Evolutionary conservation across 176 grass and related monocot species (phyloP).

Genomic region (Themeda triandra): DNA sequence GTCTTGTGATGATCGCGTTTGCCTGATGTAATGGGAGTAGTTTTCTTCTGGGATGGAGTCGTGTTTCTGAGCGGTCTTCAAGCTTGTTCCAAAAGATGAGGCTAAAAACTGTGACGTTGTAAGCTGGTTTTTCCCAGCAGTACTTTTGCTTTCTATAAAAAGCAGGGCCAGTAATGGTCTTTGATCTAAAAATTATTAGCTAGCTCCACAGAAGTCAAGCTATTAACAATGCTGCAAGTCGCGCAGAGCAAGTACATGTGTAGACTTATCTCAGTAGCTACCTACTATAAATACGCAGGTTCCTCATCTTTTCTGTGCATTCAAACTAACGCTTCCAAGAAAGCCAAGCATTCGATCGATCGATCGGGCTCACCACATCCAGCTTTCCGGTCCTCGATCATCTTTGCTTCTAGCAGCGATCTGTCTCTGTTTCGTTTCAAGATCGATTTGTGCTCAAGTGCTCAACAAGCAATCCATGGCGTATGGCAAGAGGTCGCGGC

Average conservation of each 20-base stretch:
- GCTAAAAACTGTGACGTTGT: no score
- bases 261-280: neutral
- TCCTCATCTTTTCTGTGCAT: neutral
- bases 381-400: neutral
- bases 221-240: neutral
- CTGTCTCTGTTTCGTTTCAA: neutral
- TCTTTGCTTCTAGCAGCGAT: neutral
- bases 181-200: no score
- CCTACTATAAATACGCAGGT: slow-evolving; percentile 19
- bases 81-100: no score
- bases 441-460: neutral
- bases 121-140: no score
- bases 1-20: no score
- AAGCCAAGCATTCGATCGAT: neutral
- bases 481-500: slow-evolving; percentile 55
- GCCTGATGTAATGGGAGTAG: no score
- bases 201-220: slow-evolving; percentile 8
- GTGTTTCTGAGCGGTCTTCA: no score
- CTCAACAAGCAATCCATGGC: slow-evolving; percentile 9
- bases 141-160: no score
- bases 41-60: no score
- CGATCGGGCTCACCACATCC: neutral
- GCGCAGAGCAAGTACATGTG: neutral
- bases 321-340: neutral
- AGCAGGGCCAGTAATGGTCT: no score